Base-by-base conservation (phyloP, 2,329 filamentous ascomycete species). In the Botryotinia narcissicola region DNA sequence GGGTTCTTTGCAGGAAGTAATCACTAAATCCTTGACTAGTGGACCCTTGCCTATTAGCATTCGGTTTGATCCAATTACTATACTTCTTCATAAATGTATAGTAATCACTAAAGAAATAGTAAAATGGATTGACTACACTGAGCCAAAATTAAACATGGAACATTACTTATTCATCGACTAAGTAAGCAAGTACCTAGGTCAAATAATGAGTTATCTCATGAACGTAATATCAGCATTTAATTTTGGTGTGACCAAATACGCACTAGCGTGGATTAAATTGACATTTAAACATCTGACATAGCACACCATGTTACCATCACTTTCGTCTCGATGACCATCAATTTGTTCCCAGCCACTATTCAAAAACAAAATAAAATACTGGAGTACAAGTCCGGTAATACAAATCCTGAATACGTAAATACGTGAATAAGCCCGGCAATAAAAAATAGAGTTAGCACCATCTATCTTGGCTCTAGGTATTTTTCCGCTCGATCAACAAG, bases 341-440 rank as follows among this genome's bases (percentile, higher is more conserved):
- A 32, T 32, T 54, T 10, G 46, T 44, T 59, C 42, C 16, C 62
- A 25, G n/a, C 59, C 42, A 32, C 40, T 22, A 59, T 57, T 64
- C 22, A 67, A 46, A 67, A 67, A 46, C 35, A 57, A 57, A 57
- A 57, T 63, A 42, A 57, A 10, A 46, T 69, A 69, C 37, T 10
- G 22, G 37, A 42, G 48, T 57, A 57, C 66, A 32, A 44, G 66
- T 69, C 48, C 66, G 48, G 66, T 57, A 32, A 44, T 57, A 69
- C 35, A 57, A 42, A 69, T 69, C 37, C 16, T 29, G 1, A 57
- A n/a, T 57, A 32, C 66, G 48, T 54, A 4, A n/a, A 54, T 54
- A 54, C 48, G 48, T 48, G 0, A 48, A 48, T 48, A 25, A 48
- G 64, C 66, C 66, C 37, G 51, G 37, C 37, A 32, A 42, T 57